These are phyloP conservation scores for Malus orientalis DNA, from an alignment of 306 rosid genomes.

Conservation along the genomic window DNA sequence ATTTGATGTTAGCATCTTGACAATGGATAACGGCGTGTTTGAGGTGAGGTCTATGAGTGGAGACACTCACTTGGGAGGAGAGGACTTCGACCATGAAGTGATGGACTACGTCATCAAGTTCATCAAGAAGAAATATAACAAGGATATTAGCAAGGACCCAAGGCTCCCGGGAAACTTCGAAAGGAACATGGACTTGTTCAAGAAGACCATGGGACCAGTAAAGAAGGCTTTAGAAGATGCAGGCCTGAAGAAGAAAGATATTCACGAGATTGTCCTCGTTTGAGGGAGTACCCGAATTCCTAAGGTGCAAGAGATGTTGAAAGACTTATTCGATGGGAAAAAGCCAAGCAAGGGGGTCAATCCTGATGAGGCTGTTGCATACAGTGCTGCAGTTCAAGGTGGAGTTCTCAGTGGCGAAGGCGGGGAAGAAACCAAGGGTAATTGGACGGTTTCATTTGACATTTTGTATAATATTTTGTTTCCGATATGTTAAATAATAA, in stretches of 20 bases:
- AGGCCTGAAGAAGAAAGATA: conserved; percentile 36
- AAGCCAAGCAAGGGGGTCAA: conserved; percentile 49
- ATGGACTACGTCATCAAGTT: conserved; percentile 49
- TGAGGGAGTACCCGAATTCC: conserved; percentile 61
- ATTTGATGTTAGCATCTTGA: not conserved
- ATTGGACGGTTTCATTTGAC: not conserved
- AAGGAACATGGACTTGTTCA: conserved; percentile 51
- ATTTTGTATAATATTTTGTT: too few species aligned
- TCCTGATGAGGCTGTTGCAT: conserved; percentile 57
- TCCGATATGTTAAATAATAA: too few species aligned
- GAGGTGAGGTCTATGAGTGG: conserved; percentile 51
- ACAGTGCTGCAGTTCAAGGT: conserved; percentile 54
- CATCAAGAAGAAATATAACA: conserved; percentile 42
- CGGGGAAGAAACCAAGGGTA: conserved; percentile 31
- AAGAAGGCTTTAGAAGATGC: conserved; percentile 43
- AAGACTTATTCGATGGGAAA: conserved; percentile 51
- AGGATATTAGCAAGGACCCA: conserved; percentile 41
- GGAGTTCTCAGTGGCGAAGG: conserved; percentile 48
- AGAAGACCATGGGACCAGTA: conserved; percentile 52
- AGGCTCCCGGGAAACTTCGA: conserved; percentile 47
- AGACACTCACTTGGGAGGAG: conserved; percentile 59
- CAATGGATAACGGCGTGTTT: conserved; percentile 40
- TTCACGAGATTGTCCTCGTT: conserved; percentile 43
- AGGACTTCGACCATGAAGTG: conserved; percentile 55
- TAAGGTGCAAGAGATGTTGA: conserved; percentile 41